Percentiles rank a stretch among this genome's conserved stretches.
Conservation (phyloP, 1,284 basidiomycete species). For the Trichosporon sp. region DNA sequence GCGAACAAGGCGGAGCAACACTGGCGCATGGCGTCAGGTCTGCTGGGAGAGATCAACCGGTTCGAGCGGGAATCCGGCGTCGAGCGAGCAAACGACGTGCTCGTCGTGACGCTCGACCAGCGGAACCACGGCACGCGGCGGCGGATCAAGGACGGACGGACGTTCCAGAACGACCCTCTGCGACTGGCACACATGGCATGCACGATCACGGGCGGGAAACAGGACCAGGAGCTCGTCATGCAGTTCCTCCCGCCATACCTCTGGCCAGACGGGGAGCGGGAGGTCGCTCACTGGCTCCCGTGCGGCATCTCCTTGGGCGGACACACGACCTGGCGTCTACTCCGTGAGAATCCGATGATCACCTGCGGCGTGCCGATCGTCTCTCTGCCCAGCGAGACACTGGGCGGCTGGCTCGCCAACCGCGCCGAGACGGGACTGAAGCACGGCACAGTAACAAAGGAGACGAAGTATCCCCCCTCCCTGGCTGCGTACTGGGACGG, state of each 20-base stretch:
- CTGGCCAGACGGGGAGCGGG: constrained; percentile 70
- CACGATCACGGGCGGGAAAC: constrained; percentile 30
- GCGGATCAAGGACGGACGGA: constrained; percentile 63
- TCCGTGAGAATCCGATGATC: constrained; percentile 67
- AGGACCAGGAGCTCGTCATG: constrained; percentile 77
- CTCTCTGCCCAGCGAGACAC: constrained; percentile 73
- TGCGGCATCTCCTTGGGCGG: constrained; percentile 61
- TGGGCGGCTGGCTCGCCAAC: constrained; percentile 61
- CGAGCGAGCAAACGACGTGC: constrained; percentile 41
- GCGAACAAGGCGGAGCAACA: constrained; percentile 44
- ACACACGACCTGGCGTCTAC: constrained; percentile 26
- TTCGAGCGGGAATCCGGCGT: constrained; percentile 24
- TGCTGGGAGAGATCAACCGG: constrained; percentile 39
- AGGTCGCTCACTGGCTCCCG: constrained; percentile 67
- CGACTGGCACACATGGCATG: constrained; percentile 56
- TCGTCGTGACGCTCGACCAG: constrained; percentile 63
- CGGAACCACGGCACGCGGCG: constrained; percentile 72
- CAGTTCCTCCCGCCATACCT: constrained; percentile 77
- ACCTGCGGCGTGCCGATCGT: constrained; percentile 70
- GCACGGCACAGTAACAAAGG: constrained; percentile 57
- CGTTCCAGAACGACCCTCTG: constrained; percentile 66
- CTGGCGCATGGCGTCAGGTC: constrained; percentile 43
- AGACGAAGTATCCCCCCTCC: constrained; percentile 63
- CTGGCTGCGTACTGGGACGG: constrained; percentile 60
- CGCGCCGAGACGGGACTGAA: constrained; percentile 58